phyloP scores from a whole-genome alignment of 441 rosid genomes.

The Flueggea neowawraea region DNA sequence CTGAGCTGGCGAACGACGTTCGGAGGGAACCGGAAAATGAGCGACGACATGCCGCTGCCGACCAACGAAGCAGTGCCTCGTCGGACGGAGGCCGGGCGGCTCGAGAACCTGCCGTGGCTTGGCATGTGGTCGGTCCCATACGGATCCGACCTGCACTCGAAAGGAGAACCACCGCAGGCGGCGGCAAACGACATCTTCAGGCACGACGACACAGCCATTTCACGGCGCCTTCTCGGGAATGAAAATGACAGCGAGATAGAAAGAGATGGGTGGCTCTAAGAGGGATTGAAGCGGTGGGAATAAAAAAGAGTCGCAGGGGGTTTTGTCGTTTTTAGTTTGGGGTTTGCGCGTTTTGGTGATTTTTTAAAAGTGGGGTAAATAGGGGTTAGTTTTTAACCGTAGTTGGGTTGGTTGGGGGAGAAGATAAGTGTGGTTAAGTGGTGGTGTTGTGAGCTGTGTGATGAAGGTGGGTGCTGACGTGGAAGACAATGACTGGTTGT shows the following conservation, averaged over 20 bases:
- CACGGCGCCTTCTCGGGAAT: neutral
- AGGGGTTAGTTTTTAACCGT: too few relatives aligned
- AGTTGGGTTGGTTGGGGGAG: too few relatives aligned
- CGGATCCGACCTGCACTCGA: slow-evolving; percentile 87
- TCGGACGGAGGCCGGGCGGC: slow-evolving; percentile 25
- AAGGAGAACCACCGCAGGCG: slow-evolving; percentile 25
- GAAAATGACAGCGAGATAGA: neutral
- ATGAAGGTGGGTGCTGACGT: too few relatives aligned
- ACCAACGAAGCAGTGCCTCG: slow-evolving; percentile 24
- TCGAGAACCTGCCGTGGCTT: slow-evolving; percentile 27
- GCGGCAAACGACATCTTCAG: slow-evolving; percentile 30
- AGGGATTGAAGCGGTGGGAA: too few relatives aligned
- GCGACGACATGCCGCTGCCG: slow-evolving; percentile 51
- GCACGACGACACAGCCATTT: slow-evolving; percentile 63
- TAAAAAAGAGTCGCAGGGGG: neutral
- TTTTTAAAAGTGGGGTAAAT: too few relatives aligned
- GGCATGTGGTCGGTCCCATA: slow-evolving; percentile 33
- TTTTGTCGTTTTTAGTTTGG: neutral
- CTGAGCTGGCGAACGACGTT: slow-evolving; percentile 96
- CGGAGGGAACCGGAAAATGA: slow-evolving; percentile 84
- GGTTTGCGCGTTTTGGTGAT: too few relatives aligned
- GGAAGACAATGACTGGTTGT: too few relatives aligned
- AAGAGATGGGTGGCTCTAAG: neutral
- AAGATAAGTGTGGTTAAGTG: too few relatives aligned
- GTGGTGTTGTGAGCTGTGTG: too few relatives aligned